Evolutionary conservation across 164 flowering plant species (phyloP).

Genomic region (Tetracentron sinense): DNA sequence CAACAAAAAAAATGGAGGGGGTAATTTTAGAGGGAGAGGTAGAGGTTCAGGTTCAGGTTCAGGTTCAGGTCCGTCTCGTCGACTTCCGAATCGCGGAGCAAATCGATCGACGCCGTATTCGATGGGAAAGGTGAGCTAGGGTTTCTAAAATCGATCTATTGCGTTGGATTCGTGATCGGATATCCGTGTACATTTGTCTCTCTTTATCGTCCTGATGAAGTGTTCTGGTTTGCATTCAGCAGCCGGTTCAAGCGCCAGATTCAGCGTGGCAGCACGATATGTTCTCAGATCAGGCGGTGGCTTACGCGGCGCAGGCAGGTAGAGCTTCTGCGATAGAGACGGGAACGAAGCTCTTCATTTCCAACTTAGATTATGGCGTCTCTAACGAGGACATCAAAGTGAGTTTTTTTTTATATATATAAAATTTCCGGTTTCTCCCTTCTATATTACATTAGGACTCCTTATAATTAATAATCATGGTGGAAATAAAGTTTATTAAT

Average conservation of each 20-base stretch:
- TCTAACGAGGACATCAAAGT: constrained; percentile 92
- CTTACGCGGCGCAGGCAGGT: constrained; percentile 29
- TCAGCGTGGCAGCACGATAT: constrained; percentile 74
- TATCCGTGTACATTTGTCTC: not conserved
- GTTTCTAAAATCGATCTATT: constrained; percentile 11
- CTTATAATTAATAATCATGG: no score
- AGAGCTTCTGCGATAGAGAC: constrained; percentile 66
- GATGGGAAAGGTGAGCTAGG: constrained; percentile 43
- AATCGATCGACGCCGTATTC: constrained; percentile 65
- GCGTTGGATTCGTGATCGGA: not conserved
- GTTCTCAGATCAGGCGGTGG: constrained; percentile 49
- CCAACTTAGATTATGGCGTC: constrained; percentile 82
- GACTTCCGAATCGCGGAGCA: constrained; percentile 52
- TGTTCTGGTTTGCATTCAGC: constrained; percentile 6
- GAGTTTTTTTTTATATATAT: not conserved
- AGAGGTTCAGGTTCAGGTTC: constrained; percentile 40
- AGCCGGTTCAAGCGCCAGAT: constrained; percentile 58
- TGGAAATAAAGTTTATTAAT: no score
- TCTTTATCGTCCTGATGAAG: constrained; percentile 6
- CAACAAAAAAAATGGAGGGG: constrained; percentile 57
- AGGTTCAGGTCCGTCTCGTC: constrained; percentile 74
- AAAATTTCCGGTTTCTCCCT: no score
- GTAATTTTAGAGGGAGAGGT: constrained; percentile 22
- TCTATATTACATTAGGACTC: no score
- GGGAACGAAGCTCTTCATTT: constrained; percentile 82